Evolutionary conservation across 2,329 filamentous ascomycete genomes (phyloP).

Genomic region (Fusarium sp.): DNA sequence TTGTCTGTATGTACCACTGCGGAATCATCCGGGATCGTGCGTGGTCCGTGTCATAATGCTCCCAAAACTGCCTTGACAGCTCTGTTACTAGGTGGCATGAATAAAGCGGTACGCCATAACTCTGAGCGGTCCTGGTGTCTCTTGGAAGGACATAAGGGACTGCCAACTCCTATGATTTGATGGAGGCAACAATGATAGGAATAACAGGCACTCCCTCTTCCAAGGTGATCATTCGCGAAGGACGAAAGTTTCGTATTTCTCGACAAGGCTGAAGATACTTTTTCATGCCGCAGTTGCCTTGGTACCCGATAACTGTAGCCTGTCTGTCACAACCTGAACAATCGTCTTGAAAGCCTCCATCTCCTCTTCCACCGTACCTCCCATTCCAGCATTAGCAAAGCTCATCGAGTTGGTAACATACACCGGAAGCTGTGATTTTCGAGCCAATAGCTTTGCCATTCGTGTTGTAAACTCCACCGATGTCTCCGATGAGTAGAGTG

Average conservation of each 20-base stretch:
- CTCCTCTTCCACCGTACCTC: constrained; percentile 90
- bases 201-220: neutral
- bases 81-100: constrained; percentile 17
- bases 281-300: constrained; percentile 17
- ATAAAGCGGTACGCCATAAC: constrained; percentile 5
- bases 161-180: neutral
- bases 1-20: constrained; percentile 34
- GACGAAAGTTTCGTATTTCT: neutral
- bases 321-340: constrained; percentile 71
- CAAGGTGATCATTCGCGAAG: neutral
- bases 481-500: constrained; percentile 80
- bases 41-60: constrained; percentile 37
- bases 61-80: constrained; percentile 38
- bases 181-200: neutral
- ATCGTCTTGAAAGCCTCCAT: constrained; percentile 87
- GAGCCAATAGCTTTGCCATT: constrained; percentile 85
- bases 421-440: constrained; percentile 78
- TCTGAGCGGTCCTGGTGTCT: neutral
- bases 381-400: constrained; percentile 78
- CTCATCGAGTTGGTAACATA: constrained; percentile 93
- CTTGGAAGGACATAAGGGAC: neutral
- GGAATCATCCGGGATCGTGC: constrained; percentile 30
- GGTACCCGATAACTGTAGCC: constrained; percentile 44
- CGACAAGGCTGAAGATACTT: neutral
- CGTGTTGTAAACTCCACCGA: constrained; percentile 90